Base-by-base conservation (phyloP, 2,329 filamentous ascomycete genomes). In the Tothia fuscella region DNA sequence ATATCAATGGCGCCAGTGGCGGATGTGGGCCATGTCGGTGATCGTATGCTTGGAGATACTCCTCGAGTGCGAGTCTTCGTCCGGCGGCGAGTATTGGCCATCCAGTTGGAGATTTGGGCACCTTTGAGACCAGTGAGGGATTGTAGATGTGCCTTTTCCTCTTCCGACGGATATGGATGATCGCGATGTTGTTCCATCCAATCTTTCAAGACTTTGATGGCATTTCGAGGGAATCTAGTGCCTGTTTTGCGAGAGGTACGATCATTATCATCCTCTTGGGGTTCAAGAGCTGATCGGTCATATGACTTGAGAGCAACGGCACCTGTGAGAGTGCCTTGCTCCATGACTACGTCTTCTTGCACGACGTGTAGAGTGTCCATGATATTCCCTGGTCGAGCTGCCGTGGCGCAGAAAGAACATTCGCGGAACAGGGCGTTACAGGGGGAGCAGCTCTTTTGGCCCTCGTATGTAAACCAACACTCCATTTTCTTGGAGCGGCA, bases 81-180 rank as follows among this genome's bases (percentile, higher is more conserved):
- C 47, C 87, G 74, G 43, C 87, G 76, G 32, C 87, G 78, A 44
- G 86, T 86, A 59, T 94, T 94, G 45, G 87, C 87, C 35, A 94
- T 75, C 87, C 87, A 94, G 57, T 93, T 93, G 9, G 80, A 80
- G 51, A 94, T 89, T 55, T 95, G 88, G 12, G 72, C 81, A 52
- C 84, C 77, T 57, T 77, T 87, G 30, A 95, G 68, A 6, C 86
- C 85, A 1, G 87, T 94, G 51, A 82, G 74, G 35, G 74, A 71
- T 59, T 86, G 81, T 20, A 95, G 67, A 47, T 76, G 72, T 49
- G 87, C 82, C 54, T 89, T 93, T 56, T 94, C 84, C 45, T 86
- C 78, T 32, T 93, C 86, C 25, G 77, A 88, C 4, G 88, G 87
- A 56, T 94, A 95, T 0, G 87, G 88, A 51, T 93, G 83, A 40